Base-by-base conservation (phyloP, 176 grass and related monocot genomes). In the Oryza glumipatula region DNA sequence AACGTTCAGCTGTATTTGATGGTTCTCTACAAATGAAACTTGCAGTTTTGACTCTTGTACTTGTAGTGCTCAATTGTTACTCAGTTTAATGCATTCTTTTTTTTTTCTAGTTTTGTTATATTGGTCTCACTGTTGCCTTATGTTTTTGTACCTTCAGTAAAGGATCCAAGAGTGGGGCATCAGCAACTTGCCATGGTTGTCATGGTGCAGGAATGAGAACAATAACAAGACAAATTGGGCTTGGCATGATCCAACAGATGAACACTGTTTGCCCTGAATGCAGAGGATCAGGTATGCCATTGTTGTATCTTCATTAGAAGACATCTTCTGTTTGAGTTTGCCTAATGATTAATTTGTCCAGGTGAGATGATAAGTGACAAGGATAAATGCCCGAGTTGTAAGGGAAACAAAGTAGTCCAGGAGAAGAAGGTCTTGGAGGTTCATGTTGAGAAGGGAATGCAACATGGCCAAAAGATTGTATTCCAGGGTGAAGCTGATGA, bases 241-340 rank as follows among this genome's bases (percentile, higher is more conserved):
- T 71, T 78, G 97, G 94, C 84, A 99, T 99, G 97, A 99, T 99
- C 76, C 97, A 96, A 88, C 92, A 92, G 77, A 99, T 99, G 97
- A 88, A 96, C 47, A 76, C 89, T 82, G 72, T 92, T 69, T 99
- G 97, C 61, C 67, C 93, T 86, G 97, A 96, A 51, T 99, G 97
- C 92, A 92, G 77, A 82, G 97, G 97, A 70, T 35, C 91, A 87
- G 93, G 96, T 95, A 80, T 75, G 63, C 41, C 56, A 32, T 15
- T 49, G 12, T 87, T 83, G 17, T 21, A 76, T 73, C 39, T 81
- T 87, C 45, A 48, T 67, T 74, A 24, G 19, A 10, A 67, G 72
- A 36, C 84, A 45, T 84, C 32, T 39, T 83, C 22, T 63, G 9
- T 11, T 65, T 43, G 68, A 73, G 65, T 78, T 82, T 48, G 15